These are phyloP conservation scores for Nitzschia sp. DNA, from an alignment of 108 stramenopile genomes.

Conservation along the genomic window DNA sequence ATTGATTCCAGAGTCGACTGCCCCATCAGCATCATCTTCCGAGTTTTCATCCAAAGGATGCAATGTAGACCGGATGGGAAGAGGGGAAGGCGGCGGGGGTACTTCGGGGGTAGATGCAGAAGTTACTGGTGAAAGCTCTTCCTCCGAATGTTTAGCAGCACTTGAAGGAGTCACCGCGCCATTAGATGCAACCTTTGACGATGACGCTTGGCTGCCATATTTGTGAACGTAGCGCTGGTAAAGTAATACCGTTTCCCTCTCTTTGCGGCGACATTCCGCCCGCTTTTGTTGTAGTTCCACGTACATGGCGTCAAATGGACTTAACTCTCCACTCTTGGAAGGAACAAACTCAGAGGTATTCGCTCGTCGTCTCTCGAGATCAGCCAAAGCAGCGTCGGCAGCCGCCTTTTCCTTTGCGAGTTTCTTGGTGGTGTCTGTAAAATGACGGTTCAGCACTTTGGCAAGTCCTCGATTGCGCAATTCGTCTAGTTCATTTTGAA, in stretches of 20 bases:
- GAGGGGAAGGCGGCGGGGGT: slow-evolving; percentile 19
- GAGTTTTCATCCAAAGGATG: slow-evolving; percentile 26
- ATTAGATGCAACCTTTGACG: slow-evolving; percentile 8
- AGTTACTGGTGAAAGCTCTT: slow-evolving; percentile 11
- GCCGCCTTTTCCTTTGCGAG: slow-evolving; percentile 56
- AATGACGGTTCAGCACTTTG: slow-evolving; percentile 64
- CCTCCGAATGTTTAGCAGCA: background rate
- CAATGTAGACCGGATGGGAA: slow-evolving; percentile 10
- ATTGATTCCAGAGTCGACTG: background rate
- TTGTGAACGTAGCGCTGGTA: slow-evolving; percentile 60
- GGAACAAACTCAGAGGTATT: slow-evolving; percentile 32
- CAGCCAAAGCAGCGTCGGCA: slow-evolving; percentile 53
- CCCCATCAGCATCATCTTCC: background rate
- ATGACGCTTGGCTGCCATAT: no score
- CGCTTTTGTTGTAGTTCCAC: slow-evolving; percentile 41
- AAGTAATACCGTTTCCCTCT: slow-evolving; percentile 53
- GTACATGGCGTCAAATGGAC: slow-evolving; percentile 41
- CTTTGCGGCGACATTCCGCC: slow-evolving; percentile 51
- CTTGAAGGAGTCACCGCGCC: background rate
- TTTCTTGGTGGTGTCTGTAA: slow-evolving; percentile 49
- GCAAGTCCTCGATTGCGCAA: slow-evolving; percentile 58
- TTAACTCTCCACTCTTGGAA: slow-evolving; percentile 40
- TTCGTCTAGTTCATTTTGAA: slow-evolving; percentile 52
- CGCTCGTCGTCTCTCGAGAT: slow-evolving; percentile 47
- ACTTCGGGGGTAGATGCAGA: slow-evolving; percentile 16